Evolutionary conservation across 1,284 basidiomycete genomes (phyloP), one percentile per base, ranked within the genome.

Genomic region (Apiotrichum domesticum): DNA sequence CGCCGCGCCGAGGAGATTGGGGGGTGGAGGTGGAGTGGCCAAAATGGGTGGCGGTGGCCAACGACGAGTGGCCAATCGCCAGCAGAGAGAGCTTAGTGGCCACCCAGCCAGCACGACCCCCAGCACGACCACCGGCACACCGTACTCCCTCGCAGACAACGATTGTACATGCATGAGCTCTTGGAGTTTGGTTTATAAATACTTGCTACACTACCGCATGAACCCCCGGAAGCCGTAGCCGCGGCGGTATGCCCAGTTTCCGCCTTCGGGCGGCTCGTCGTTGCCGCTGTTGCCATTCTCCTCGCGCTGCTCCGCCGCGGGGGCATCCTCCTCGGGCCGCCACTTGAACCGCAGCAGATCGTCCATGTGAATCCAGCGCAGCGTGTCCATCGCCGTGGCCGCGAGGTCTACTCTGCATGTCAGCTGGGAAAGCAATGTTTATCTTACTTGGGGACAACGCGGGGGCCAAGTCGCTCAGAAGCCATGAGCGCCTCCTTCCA

Each of bases 401-500:
- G 62, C 59, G 6, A 76, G 61, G 52, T 75, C 69, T 46, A 76
- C 71, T 42, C 68, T 71, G 33, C 13, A 13, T 39, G 37, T 39
- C 37, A 39, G 29, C 40, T 21, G n/a, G n/a, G 11, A 4, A n/a
- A 48, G 37, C 7, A 13, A 13, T 13, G 7, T n/a, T 60, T 73
- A 73, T 75, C 67, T 52, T 40, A 74, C 72, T 59, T 62, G 2
- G 74, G 74, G 0, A 76, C 74, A 15, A 76, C 65, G 35, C 56
- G 60, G 9, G 67, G 65, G 21, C 72, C 73, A 3, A 70, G 59
- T 6, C 52, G 57, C 46, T 65, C 62, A n/a, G 69, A 71, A 0
- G 74, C 74, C 6, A 67, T 41, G 13, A 76, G 55, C 2, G 74
- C 74, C 55, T 76, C 72, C 60, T 74, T 74, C 74, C 74, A 76